Base-by-base conservation (phyloP, 257 asterid species). In the Marsdenia floribunda region DNA sequence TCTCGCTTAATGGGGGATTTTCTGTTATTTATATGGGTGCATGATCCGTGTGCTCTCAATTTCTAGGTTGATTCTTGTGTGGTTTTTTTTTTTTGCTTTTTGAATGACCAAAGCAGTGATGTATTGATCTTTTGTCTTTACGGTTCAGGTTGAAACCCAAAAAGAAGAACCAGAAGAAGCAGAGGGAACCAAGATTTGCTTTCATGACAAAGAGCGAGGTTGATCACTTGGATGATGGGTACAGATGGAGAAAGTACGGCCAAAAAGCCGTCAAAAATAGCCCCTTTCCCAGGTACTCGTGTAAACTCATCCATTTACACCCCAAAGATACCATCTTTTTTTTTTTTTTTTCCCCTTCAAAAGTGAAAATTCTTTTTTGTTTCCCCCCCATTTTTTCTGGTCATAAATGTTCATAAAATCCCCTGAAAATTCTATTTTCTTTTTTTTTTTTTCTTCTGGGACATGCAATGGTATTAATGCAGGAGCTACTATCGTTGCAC, bases 401-500 rank as follows among this genome's bases (percentile, higher is more conserved):
- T 29, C 33, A 29, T 29, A 0, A 29, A 29, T 29, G 33, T 29
- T 29, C 33, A 42, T 7, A 44, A 44, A 44, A 5, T 44, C 49
- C 49, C 49, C 49, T 44, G 49, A 8, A 8, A 8, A 29, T 29
- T 29, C 33, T 29, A 29, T 29, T 29, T 29, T 29, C 1, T 29
- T 29, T 29, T 29, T 29, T 29, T 29, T 29, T 29, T 29, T 29
- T 29, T 29, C 33, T 29, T 22, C 24, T 46, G 57, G 33, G n/a
- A 5, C 16, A 58, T 73, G 33, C 33, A 76, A 61, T 72, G 52
- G 49, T 63, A n/a, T 46, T 19, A 8, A 44, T 44, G 24, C 79
- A 93, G 98, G 95, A 93, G 98, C 85, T 93, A 93, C 79, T 91
- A 91, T 49, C 96, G 97, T 38, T 93, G 98, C 88, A 93, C 98